Percentiles rank a stretch among this genome's conserved stretches.
These are phyloP conservation scores for Fusarium falciforme DNA, from an alignment of 2,329 filamentous ascomycete species.

Conservation along the genomic window DNA sequence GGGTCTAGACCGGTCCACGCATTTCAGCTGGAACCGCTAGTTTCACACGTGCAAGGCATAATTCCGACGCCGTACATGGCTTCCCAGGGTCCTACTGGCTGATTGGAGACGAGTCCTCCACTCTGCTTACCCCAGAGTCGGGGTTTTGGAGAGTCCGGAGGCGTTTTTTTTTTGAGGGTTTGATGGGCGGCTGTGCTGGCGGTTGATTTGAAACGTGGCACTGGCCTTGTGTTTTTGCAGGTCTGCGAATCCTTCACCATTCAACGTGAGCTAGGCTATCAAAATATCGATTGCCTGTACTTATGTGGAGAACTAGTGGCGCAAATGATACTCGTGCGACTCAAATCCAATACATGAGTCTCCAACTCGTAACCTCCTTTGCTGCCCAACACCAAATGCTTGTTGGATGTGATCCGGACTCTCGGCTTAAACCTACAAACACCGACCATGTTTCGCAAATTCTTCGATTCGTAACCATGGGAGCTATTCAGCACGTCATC, in stretches of 20 bases:
- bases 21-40: slow-evolving; percentile 34
- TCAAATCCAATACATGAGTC: neutral
- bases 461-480: neutral
- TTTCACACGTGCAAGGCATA: slow-evolving; percentile 30
- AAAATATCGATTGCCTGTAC: neutral
- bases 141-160: neutral
- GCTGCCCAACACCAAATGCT: too few species aligned
- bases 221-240: too few species aligned
- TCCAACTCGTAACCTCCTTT: neutral
- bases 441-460: neutral
- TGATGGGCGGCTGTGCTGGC: neutral
- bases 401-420: too few species aligned
- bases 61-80: neutral
- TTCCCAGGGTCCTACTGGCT: neutral
- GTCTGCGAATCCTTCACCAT: neutral
- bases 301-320: neutral
- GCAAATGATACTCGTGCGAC: neutral
- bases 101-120: neutral
- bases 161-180: neutral
- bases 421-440: neutral
- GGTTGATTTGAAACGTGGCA: neutral
- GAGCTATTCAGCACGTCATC: neutral
- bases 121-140: slow-evolving; percentile 13
- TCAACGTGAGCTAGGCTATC: neutral
- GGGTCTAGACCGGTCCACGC: slow-evolving; percentile 32